Conservation (phyloP, 176 grass and related monocot species). For the Lolium perenne region DNA sequence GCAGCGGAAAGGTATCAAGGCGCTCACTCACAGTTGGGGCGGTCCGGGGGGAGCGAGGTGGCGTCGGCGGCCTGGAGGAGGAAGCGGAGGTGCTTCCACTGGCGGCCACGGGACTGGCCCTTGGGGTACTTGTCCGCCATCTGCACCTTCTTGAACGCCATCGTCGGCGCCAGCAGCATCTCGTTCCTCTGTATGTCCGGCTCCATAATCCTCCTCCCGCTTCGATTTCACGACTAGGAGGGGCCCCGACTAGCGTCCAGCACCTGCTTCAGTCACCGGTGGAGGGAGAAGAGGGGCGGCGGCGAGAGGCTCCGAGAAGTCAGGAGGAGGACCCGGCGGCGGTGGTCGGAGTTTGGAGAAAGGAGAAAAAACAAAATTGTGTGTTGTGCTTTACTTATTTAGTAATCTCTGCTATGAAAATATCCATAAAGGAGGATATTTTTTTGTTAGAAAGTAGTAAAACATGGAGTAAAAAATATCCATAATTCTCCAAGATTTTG, state of each 20-base stretch:
- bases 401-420: too few species aligned
- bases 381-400: too few species aligned
- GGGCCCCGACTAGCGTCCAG: neutral
- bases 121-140: conserved; percentile 94
- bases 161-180: conserved; percentile 64
- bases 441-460: too few species aligned
- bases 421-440: too few species aligned
- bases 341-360: too few species aligned
- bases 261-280: too few species aligned
- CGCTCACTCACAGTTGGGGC: conserved; percentile 76
- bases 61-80: conserved; percentile 84
- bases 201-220: conserved; percentile 54
- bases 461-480: too few species aligned
- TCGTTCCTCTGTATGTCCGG: conserved; percentile 66
- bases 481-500: too few species aligned
- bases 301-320: too few species aligned
- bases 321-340: too few species aligned
- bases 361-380: neutral
- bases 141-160: conserved; percentile 90
- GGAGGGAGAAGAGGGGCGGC: too few species aligned
- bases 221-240: neutral
- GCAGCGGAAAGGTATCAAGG: neutral
- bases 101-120: conserved; percentile 86
- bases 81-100: conserved; percentile 96
- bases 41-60: conserved; percentile 51